These are phyloP conservation scores for Oidiodendron maius DNA, from an alignment of 495 filamentous ascomycete species.

Conservation along the genomic window DNA sequence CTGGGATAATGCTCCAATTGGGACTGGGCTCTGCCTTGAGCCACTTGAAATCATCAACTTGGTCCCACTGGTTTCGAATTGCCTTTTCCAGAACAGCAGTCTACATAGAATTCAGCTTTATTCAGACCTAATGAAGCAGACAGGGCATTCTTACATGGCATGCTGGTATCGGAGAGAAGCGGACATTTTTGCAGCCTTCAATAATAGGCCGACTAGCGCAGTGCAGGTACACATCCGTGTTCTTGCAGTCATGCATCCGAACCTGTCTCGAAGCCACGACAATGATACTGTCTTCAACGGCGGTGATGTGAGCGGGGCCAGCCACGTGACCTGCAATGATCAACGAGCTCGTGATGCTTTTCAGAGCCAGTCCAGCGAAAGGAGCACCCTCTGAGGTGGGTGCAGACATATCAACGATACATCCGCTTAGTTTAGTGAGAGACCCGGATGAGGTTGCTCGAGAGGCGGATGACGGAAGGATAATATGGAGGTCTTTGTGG, in stretches of 20 bases:
- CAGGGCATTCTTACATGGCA: conserved; percentile 51
- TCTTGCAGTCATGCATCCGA: conserved; percentile 78
- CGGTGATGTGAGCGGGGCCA: conserved; percentile 78
- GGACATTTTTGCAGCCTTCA: conserved; percentile 73
- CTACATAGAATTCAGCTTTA: conserved; percentile 6
- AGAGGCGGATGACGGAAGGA: conserved; percentile 63
- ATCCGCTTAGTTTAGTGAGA: conserved; percentile 62
- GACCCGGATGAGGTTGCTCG: conserved; percentile 64
- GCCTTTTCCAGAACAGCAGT: conserved; percentile 21
- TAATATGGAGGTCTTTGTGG: conserved; percentile 60
- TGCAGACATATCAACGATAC: conserved; percentile 73
- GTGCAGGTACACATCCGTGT: conserved; percentile 77
- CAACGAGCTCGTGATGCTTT: conserved; percentile 60
- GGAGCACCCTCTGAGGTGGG: conserved; percentile 55
- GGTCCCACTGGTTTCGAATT: conserved; percentile 65
- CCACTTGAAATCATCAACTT: conserved; percentile 98
- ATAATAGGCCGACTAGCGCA: conserved; percentile 86
- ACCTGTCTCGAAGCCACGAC: conserved; percentile 77
- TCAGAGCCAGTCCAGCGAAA: conserved; percentile 70
- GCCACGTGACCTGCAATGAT: conserved; percentile 71
- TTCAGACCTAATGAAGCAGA: neutral
- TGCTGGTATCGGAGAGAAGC: conserved; percentile 70
- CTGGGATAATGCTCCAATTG: conserved; percentile 72
- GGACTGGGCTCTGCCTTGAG: conserved; percentile 79
- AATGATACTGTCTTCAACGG: conserved; percentile 64